phyloP scores from a whole-genome alignment of 495 filamentous ascomycete species.

The Neurospora hispaniola region DNA sequence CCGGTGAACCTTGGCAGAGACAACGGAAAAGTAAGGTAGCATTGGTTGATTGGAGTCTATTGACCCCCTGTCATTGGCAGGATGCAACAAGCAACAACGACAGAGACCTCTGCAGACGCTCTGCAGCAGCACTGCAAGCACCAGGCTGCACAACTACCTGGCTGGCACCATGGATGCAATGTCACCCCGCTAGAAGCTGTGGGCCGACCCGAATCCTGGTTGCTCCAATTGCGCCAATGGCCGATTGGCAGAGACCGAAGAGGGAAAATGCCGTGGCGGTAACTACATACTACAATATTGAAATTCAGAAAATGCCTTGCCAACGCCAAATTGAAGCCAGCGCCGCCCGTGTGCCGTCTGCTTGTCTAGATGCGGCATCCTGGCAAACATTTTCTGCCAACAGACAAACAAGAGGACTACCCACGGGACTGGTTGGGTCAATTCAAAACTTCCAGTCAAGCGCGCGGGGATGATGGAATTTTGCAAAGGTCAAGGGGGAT shows the following conservation, averaged over 20 bases:
- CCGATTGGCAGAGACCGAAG: background rate
- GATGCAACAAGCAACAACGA: background rate
- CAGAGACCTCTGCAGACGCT: background rate
- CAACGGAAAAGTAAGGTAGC: too few species aligned
- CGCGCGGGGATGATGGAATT: background rate
- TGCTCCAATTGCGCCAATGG: background rate
- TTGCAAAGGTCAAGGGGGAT: background rate
- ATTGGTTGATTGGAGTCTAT: background rate
- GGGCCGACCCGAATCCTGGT: background rate
- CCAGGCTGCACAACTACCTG: background rate
- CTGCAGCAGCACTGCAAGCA: background rate
- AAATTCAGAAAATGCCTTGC: background rate
- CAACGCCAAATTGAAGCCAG: background rate
- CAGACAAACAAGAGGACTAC: background rate
- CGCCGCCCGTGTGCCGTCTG: background rate
- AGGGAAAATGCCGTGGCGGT: background rate
- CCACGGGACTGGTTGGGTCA: background rate
- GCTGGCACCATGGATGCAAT: background rate
- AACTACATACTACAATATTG: background rate
- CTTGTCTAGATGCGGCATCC: background rate
- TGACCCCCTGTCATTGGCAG: background rate
- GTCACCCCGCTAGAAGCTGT: constrained; percentile 1
- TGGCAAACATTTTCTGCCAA: background rate
- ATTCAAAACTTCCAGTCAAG: background rate
- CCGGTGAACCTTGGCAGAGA: background rate